phyloP scores from a whole-genome alignment of 2,329 filamentous ascomycete genomes.

The Colletotrichum sp. region DNA sequence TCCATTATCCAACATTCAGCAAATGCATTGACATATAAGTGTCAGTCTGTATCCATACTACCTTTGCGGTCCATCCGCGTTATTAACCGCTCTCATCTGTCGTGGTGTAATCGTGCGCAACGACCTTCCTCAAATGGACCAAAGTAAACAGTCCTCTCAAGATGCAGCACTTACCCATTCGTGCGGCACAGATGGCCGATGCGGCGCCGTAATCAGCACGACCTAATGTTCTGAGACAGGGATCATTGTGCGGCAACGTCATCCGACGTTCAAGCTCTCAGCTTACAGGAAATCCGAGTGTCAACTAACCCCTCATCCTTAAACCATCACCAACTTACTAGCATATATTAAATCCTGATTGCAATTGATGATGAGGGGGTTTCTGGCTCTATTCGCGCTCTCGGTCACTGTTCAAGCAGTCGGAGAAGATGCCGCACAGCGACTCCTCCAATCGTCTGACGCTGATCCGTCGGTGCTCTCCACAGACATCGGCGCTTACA shows the following conservation, averaged over 20 bases:
- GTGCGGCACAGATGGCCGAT: neutral
- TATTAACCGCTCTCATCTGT: neutral
- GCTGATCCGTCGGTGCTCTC: neutral
- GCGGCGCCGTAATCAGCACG: neutral
- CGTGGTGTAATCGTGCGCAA: too few relatives aligned
- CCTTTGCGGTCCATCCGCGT: neutral
- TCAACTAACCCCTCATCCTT: neutral
- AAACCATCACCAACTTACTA: neutral
- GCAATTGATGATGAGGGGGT: neutral
- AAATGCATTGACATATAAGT: neutral
- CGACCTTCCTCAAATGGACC: neutral
- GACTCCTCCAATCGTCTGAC: neutral
- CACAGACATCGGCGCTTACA: neutral
- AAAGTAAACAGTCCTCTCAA: neutral
- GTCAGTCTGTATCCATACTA: neutral
- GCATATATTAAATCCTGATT: accelerated
- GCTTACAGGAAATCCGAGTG: neutral
- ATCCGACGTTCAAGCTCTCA: neutral
- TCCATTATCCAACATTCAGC: neutral
- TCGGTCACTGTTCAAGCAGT: neutral
- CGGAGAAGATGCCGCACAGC: neutral
- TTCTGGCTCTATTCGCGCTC: neutral
- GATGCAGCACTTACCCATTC: neutral
- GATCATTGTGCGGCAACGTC: neutral
- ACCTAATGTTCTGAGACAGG: neutral